Percentiles rank a stretch among this genome's conserved stretches.
Conservation (phyloP, 2,329 filamentous ascomycete genomes). For the Paramyrothecium sp. region DNA sequence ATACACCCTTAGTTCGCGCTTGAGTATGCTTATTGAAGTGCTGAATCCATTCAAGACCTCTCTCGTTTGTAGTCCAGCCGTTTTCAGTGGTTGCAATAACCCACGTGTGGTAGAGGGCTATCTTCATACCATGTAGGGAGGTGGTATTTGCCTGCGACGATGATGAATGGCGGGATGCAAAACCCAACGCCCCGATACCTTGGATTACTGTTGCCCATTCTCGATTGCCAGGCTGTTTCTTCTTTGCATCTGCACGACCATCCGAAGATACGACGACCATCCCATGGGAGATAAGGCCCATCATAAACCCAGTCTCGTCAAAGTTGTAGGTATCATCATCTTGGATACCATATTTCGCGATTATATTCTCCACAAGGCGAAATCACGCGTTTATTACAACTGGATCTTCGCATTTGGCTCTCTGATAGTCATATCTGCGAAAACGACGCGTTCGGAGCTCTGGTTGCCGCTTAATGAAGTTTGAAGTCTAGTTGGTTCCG, state of each 20-base stretch:
- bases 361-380: no score
- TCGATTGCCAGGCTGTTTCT: conserved; percentile 7
- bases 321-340: conserved; percentile 17
- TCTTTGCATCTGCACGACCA: neutral
- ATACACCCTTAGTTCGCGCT: neutral
- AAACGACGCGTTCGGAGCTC: no score
- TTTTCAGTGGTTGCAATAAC: no score
- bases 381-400: no score
- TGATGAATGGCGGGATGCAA: conserved; percentile 9
- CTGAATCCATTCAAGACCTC: no score
- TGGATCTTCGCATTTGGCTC: no score
- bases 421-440: no score
- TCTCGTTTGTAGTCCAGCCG: no score
- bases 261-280: conserved; percentile 3
- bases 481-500: neutral
- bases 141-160: conserved; percentile 6
- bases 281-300: conserved; percentile 9
- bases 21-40: no score
- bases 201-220: conserved; percentile 11
- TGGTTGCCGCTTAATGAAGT: no score
- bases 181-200: conserved; percentile 4
- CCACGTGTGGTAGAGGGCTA: no score
- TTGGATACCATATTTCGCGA: conserved; percentile 10
- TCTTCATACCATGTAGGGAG: no score
- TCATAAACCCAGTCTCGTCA: conserved; percentile 15